Evolutionary conservation across 225 moss, liverwort and hornwort species (phyloP), one percentile per base, ranked within the genome.

Genomic region (Climacium dendroides): DNA sequence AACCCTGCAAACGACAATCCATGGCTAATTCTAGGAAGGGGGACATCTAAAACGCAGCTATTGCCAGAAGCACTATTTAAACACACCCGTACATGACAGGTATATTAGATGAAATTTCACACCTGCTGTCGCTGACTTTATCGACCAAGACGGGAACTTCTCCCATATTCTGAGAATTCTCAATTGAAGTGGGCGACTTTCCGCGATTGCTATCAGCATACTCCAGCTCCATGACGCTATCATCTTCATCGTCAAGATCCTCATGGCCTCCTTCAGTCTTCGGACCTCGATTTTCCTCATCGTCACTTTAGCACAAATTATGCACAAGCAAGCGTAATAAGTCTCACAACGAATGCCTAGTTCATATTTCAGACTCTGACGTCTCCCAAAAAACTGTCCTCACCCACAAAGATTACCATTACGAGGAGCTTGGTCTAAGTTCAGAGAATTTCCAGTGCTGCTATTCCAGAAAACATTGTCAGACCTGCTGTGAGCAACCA

Each of bases 241-340:
- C 94, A 74, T 93, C 92, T 87, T 95, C 97, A 85, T 91, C 87
- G 67, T 96, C 95, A 54, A 88, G 87, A 32, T 95, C 94, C 53
- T 88, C 92, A 78, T 90, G 93, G 55, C 87, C 87, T 90, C 89
- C 81, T 81, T 77, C 91, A 89, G 90, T 83, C 93, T 93, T 95
- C 86, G 87, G 93, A 80, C 87, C 90, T 84, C 89, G 92, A 89
- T 95, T 92, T 74, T 97, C 92, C 78, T 92, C 95, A 82, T 94
- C 95, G 78, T 97, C 98, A 80, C 95, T 97, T 86, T 92, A 91
- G 88, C 70, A 78, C 59, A 78, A 83, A 78, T 85, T 78, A 86
- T 54, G 79, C 78, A 85, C 85, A 78, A 86, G 70, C 79, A 34
- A 70, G 22, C 43, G 18, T 43, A 50, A 17, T 83, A 43, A 83